These are phyloP conservation scores for Beauveria australis DNA, from an alignment of 2,329 filamentous ascomycete genomes.

Conservation along the genomic window DNA sequence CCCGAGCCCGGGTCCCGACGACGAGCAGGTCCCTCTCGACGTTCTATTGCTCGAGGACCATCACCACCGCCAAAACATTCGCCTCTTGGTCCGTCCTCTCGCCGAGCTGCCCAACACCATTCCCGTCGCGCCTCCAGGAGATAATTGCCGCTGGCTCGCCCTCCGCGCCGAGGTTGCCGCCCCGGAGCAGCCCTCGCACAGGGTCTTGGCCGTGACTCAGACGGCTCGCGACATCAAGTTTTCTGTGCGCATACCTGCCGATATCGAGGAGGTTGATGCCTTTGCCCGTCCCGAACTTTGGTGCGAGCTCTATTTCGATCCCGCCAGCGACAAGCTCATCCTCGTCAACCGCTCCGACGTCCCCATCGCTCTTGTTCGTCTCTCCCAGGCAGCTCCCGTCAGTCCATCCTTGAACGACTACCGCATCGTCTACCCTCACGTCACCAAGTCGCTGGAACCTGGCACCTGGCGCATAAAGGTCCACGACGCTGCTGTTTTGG, in stretches of 20 bases:
- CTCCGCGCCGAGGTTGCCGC: constrained; percentile 46
- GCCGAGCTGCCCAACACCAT: constrained; percentile 42
- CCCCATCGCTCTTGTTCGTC: constrained; percentile 40
- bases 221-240: constrained; percentile 53
- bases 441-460: constrained; percentile 39
- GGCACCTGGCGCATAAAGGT: constrained; percentile 51
- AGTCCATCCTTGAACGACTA: constrained; percentile 33
- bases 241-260: constrained; percentile 50
- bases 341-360: constrained; percentile 47
- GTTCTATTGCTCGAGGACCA: constrained; percentile 42
- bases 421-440: constrained; percentile 36
- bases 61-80: constrained; percentile 47
- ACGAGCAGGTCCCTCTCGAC: constrained; percentile 44
- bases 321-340: constrained; percentile 49
- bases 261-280: constrained; percentile 35
- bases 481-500: constrained; percentile 40
- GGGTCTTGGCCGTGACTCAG: constrained; percentile 52
- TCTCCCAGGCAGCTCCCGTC: constrained; percentile 32
- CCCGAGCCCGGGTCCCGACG: constrained; percentile 25
- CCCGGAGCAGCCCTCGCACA: constrained; percentile 44
- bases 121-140: constrained; percentile 45
- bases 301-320: constrained; percentile 54
- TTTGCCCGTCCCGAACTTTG: constrained; percentile 41
- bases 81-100: constrained; percentile 48
- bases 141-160: constrained; percentile 49